A percentile compares a stretch with the other conserved stretches of the same genome.
Conservation (phyloP, 169 alveolate species). For the Eimeria maxima region DNA sequence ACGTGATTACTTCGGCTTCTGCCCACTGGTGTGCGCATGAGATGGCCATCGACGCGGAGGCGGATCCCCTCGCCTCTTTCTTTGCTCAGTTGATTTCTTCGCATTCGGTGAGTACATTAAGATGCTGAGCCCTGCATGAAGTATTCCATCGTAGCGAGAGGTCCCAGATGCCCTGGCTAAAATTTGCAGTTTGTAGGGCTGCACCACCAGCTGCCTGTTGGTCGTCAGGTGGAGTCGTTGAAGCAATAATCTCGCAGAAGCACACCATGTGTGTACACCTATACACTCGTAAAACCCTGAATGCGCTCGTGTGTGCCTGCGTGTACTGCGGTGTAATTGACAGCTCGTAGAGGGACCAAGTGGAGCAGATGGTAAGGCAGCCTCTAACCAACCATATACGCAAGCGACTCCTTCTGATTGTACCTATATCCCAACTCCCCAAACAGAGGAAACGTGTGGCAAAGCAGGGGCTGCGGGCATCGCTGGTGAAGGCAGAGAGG, state of each 20-base stretch:
- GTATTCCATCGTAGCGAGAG: not conserved
- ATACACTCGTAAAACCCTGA: not conserved
- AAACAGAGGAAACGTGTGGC: not conserved
- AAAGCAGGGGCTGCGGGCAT: not conserved
- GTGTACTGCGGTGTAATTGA: not conserved
- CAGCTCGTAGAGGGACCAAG: not conserved
- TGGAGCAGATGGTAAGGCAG: not conserved
- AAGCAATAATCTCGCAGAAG: not conserved
- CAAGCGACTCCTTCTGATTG: not conserved
- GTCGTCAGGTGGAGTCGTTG: not conserved
- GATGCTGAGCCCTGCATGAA: not conserved
- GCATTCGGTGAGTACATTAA: constrained; percentile 7
- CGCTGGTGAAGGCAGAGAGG: not conserved
- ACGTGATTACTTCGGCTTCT: constrained; percentile 14
- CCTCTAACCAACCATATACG: not conserved
- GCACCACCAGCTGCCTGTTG: not conserved
- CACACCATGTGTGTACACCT: not conserved
- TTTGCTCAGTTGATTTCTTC: constrained; percentile 53
- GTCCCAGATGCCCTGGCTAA: not conserved
- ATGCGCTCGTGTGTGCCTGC: not conserved
- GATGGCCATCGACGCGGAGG: not conserved
- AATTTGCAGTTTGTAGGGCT: not conserved
- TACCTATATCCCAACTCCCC: not conserved
- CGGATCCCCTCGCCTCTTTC: constrained; percentile 58
- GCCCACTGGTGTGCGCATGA: constrained; percentile 51